Base-by-base conservation (phyloP, 306 rosid species). In the Medicago truncatula region DNA sequence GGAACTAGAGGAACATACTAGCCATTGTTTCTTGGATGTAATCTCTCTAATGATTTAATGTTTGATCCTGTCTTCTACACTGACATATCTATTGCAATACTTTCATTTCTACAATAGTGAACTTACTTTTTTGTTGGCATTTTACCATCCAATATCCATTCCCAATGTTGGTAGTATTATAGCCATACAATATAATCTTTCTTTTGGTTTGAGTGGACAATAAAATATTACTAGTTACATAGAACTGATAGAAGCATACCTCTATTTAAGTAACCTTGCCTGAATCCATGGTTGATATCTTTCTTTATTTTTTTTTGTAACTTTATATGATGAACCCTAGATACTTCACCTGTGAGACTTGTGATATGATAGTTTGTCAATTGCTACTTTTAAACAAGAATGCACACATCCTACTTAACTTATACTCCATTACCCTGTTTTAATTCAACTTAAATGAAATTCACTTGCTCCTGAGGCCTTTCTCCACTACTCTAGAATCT, bases 221-320 rank as follows among this genome's bases (percentile, higher is more conserved):
- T n/a, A n/a, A n/a, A n/a, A 10, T 18, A 41, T 67, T 67, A 43
- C 54, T 11, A 41, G 34, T 43, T 43, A 20, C 18, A 67, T 18
- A 41, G n/a, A n/a, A n/a, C n/a, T n/a, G n/a, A n/a, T n/a, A 67
- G 36, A 67, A 67, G 56, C 11, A 40, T 17, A 7, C 17, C 53
- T 43, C 71, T 43, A 67, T 67, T 67, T 41, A 23, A 67, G 20
- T 43, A 67, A 43, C 20, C 11, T 41, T 41, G 71, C 38, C 3
- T 67, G 71, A 20, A 66, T 66, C 16, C 53, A 39, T 38, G 70
- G 52, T 65, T 39, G 38, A 43, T 13, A 20, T 66, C 71, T 66
- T 16, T 9, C n/a, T 39, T 39, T 65, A 65, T 65, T 65, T 65
- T 40, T 40, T 40, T 31, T 1, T 12, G 16, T 41, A 2, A 6